Conservation (phyloP, 306 rosid genomes). For the Sicyos baderoa region DNA sequence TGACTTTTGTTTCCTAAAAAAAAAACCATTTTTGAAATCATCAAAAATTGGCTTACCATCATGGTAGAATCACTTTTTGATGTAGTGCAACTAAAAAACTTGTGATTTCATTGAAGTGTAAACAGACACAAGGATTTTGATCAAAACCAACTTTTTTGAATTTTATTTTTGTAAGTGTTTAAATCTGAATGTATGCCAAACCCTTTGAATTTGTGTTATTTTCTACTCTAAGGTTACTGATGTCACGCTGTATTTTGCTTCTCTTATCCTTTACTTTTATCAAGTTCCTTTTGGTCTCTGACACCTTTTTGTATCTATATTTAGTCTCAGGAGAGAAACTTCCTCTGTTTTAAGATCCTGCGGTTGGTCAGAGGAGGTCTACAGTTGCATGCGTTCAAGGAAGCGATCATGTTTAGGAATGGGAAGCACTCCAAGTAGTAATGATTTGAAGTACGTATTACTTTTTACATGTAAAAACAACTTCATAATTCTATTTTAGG, state of each 20-base stretch:
- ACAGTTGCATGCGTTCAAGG: constrained; percentile 48
- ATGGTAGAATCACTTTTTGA: not conserved
- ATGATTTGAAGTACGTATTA: constrained; percentile 47
- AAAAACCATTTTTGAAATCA: no score
- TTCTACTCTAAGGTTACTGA: not conserved
- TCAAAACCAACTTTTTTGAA: not conserved
- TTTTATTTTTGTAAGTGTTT: not conserved
- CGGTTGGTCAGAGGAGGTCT: constrained; percentile 65
- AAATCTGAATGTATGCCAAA: not conserved
- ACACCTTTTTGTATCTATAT: constrained; percentile 19
- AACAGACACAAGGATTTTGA: not conserved
- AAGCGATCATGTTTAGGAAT: constrained; percentile 52
- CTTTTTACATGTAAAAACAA: constrained; percentile 1
- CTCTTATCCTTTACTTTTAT: not conserved
- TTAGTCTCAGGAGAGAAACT: constrained; percentile 59
- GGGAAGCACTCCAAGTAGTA: constrained; percentile 27
- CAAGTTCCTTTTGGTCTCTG: not conserved
- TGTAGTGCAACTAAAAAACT: not conserved
- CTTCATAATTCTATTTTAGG: not conserved
- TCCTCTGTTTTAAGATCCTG: constrained; percentile 57
- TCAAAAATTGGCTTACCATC: no score
- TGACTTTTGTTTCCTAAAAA: no score
- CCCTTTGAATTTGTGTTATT: not conserved
- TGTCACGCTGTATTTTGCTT: not conserved
- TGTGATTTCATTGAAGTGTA: not conserved